These are phyloP conservation scores for Cladophialophora immunda DNA, from an alignment of 2,329 filamentous ascomycete genomes.

Conservation along the genomic window DNA sequence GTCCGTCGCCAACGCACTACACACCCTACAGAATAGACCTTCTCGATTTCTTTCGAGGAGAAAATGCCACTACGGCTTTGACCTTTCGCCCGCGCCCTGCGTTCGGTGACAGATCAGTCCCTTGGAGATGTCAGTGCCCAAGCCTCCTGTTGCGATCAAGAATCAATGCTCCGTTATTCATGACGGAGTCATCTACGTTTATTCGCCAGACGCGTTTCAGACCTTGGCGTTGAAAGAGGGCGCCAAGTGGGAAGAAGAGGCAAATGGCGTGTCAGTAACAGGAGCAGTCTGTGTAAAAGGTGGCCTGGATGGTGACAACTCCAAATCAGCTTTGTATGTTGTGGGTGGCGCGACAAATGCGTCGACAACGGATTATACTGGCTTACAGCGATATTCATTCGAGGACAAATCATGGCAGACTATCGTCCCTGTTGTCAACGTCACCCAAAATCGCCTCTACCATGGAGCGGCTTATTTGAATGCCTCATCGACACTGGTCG, in stretches of 20 bases:
- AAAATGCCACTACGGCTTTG: slow-evolving; percentile 30
- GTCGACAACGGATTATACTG: slow-evolving; percentile 68
- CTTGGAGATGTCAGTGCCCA: slow-evolving; percentile 72
- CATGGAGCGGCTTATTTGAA: slow-evolving; percentile 81
- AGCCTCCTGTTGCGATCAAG: slow-evolving; percentile 73
- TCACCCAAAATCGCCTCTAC: slow-evolving; percentile 73
- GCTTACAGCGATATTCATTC: slow-evolving; percentile 76
- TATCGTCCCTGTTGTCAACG: slow-evolving; percentile 58
- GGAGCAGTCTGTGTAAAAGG: slow-evolving; percentile 81
- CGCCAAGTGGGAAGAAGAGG: slow-evolving; percentile 74
- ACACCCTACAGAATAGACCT: background rate
- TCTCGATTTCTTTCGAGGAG: background rate
- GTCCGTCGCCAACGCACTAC: background rate
- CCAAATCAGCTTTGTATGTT: slow-evolving; percentile 75
- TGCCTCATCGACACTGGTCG: slow-evolving; percentile 73
- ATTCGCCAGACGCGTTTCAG: slow-evolving; percentile 77
- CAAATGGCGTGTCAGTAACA: slow-evolving; percentile 73
- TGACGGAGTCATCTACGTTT: slow-evolving; percentile 84
- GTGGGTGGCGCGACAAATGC: slow-evolving; percentile 74
- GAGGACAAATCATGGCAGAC: slow-evolving; percentile 66
- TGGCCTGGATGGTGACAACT: slow-evolving; percentile 64
- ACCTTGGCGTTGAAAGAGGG: slow-evolving; percentile 74
- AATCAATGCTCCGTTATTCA: slow-evolving; percentile 83
- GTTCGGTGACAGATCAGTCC: slow-evolving; percentile 13
- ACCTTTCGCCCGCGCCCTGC: slow-evolving; percentile 17